Evolutionary conservation across 176 grass and related monocot species (phyloP), one percentile per base, ranked within the genome.

Genomic region (Echinochloa phyllopogon): DNA sequence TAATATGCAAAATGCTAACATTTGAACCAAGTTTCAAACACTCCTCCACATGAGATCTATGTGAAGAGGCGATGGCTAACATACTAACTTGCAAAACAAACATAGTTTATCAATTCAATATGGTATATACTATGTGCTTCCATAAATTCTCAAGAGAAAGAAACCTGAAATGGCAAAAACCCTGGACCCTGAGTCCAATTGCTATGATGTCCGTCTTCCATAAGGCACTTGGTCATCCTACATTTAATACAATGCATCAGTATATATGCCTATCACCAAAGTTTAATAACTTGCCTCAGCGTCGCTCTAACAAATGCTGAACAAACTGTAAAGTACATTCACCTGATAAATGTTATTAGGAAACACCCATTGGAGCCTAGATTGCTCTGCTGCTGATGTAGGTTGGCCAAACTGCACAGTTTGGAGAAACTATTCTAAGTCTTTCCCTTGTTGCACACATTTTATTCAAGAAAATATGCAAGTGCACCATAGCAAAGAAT

Each of bases 181-280:
- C 77, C 74, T 16, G 2, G 18, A 72, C 64, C 67, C 67, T 14
- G 12, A 51, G 17, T 74, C 60, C 80, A 78, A 60, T 76, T 76
- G 71, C 50, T 87, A 82, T 75, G 84, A 90, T 74, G 93, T 63
- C 79, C 85, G 83, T 57, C 93, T 84, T 25, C 85, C 93, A 74
- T 90, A 92, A 83, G 90, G 85, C 66, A 85, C 60, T 57, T 95
- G 93, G 85, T 95, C 87, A 37, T 95, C 93, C 93, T 95, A 78
- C 85, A 85, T 76, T 58, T 23, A 33, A 66, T 67, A 72, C 21
- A 78, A 66, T 29, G 38, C 6, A 61, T 92, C 29, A 86, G 64
- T 72, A 8, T 59, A 47, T 75, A 74, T 47, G 16, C 9, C 48
- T 51, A 43, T 40, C n/a, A 43, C 45, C 73, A 49, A 60, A 87